Percentiles rank a stretch among this genome's conserved stretches.
Evolutionary conservation across 1,139 yeast genomes (phyloP).

Genomic region (Candida freyschussii): DNA sequence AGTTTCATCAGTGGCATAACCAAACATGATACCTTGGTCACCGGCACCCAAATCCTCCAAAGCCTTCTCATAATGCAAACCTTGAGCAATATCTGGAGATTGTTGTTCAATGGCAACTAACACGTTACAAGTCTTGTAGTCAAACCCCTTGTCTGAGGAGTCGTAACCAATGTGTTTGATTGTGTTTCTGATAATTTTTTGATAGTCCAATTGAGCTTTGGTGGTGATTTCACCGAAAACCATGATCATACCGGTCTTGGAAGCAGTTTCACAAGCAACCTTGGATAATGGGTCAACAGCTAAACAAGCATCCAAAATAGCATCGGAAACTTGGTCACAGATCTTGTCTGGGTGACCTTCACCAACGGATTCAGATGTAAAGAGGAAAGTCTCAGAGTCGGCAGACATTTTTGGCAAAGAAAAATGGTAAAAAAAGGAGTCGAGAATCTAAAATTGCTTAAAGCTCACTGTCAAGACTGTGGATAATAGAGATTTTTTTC

Average conservation of each 20-base stretch:
- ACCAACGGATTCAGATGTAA: conserved; percentile 97
- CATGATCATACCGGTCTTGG: conserved; percentile 99
- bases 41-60: conserved; percentile 99
- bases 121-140: conserved; percentile 98
- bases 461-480: no score
- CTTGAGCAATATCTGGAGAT: conserved; percentile 98
- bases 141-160: conserved; percentile 93
- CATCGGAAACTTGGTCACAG: conserved; percentile 99
- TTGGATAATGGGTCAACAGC: conserved; percentile 94
- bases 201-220: conserved; percentile 91
- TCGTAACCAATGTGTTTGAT: conserved; percentile 98
- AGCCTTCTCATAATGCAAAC: conserved; percentile 95
- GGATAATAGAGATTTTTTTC: no score
- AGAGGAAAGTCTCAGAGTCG: conserved; percentile 51
- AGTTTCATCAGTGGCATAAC: conserved; percentile 99
- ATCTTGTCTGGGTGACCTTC: conserved; percentile 99
- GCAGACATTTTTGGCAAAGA: no score
- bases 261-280: conserved; percentile 99
- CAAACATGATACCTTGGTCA: conserved; percentile 99
- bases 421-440: no score
- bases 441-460: no score
- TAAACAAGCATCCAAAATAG: conserved; percentile 96
- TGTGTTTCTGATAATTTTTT: conserved; percentile 95
- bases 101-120: conserved; percentile 99
- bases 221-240: conserved; percentile 99